These are phyloP conservation scores for carrot (Daucus carota) DNA, from an alignment of 129 eudicot genomes.

Conservation along the genomic window DH1_v3.0 NC_030383.2:55951501-55952000, in stretches of 20 bases:
- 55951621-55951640: neutral
- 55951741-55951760: neutral
- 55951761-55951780: neutral
- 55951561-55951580: neutral
- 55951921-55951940: constrained; percentile 43
- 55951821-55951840: neutral
- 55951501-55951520: constrained; percentile 93
- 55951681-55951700: neutral
- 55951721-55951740: neutral
- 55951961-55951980: constrained; percentile 86
- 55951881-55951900: neutral
- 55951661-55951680: neutral
- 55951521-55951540: constrained; percentile 94
- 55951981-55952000: constrained; percentile 82
- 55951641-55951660: neutral
- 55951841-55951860: neutral
- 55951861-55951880: neutral
- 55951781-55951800: neutral
- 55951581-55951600: neutral
- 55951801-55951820: neutral
- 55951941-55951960: constrained; percentile 70
- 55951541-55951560: constrained; percentile 37
- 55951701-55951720: too few relatives aligned
- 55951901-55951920: too few relatives aligned
- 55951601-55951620: neutral